These are phyloP conservation scores for Rhizopogon salebrosus DNA, from an alignment of 768 basidiomycete species.

Conservation along the genomic window DNA sequence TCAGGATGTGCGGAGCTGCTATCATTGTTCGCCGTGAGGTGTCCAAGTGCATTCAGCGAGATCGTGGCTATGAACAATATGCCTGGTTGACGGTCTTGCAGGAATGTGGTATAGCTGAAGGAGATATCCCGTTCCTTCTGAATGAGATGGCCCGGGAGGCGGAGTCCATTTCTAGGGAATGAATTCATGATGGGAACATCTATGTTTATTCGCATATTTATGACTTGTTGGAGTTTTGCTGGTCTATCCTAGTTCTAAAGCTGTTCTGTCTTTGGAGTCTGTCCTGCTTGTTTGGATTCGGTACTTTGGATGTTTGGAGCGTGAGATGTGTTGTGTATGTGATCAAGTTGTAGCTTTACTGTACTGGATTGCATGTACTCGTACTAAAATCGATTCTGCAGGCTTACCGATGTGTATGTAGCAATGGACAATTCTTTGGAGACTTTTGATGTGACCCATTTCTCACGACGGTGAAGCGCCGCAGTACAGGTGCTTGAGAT, in stretches of 20 bases:
- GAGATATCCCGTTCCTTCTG: conserved; percentile 14
- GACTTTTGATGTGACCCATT: no score
- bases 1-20: conserved; percentile 14
- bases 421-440: background rate
- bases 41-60: conserved; percentile 17
- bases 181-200: background rate
- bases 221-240: background rate
- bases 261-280: background rate
- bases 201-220: background rate
- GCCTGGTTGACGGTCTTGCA: conserved; percentile 23
- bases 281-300: background rate
- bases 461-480: no score
- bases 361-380: background rate
- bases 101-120: conserved; percentile 14
- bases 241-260: background rate
- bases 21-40: conserved; percentile 16
- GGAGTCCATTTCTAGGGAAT: conserved; percentile 5
- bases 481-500: no score
- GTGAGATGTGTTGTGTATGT: background rate
- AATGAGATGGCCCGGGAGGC: conserved; percentile 23
- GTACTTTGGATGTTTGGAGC: background rate
- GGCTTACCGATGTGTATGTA: background rate
- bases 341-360: background rate
- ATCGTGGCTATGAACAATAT: conserved; percentile 20
- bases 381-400: background rate